Conservation (phyloP, 345 rosid genomes). For the Lepidium aucheri region DNA sequence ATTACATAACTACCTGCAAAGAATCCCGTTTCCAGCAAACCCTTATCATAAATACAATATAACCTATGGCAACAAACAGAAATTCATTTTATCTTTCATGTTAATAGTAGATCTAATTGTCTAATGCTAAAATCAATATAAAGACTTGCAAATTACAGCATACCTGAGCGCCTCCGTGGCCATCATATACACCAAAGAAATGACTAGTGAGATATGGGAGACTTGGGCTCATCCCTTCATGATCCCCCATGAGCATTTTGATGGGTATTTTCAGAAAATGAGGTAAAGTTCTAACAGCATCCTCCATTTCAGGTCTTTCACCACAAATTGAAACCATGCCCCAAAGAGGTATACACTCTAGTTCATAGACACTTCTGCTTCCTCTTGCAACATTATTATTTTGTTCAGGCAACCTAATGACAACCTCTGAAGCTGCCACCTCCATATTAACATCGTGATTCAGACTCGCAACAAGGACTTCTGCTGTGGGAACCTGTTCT, state of each 20-base stretch:
- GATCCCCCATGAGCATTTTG: constrained; percentile 63
- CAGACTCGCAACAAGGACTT: constrained; percentile 46
- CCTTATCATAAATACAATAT: constrained; percentile 19
- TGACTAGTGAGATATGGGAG: constrained; percentile 68
- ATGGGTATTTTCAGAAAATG: constrained; percentile 63
- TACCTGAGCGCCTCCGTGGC: constrained; percentile 97
- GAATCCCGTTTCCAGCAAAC: constrained; percentile 25
- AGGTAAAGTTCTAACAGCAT: constrained; percentile 58
- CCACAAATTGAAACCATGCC: constrained; percentile 70
- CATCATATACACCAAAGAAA: constrained; percentile 93
- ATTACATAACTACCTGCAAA: constrained; percentile 25
- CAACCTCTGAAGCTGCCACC: constrained; percentile 44
- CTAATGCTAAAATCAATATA: not conserved
- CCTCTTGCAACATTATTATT: constrained; percentile 41
- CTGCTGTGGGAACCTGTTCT: constrained; percentile 55
- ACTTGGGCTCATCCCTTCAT: constrained; percentile 53
- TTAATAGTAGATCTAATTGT: not conserved
- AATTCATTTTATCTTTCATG: not conserved
- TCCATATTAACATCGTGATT: constrained; percentile 37
- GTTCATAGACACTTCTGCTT: constrained; percentile 63
- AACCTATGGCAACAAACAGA: constrained; percentile 12
- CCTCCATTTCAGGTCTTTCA: constrained; percentile 92
- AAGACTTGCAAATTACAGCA: not conserved
- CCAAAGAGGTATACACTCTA: constrained; percentile 85
- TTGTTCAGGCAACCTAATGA: constrained; percentile 54